Evolutionary conservation across 2,329 filamentous ascomycete genomes (phyloP), one percentile per base, ranked within the genome.

Genomic region (Ceratocystiopsis minuta): DNA sequence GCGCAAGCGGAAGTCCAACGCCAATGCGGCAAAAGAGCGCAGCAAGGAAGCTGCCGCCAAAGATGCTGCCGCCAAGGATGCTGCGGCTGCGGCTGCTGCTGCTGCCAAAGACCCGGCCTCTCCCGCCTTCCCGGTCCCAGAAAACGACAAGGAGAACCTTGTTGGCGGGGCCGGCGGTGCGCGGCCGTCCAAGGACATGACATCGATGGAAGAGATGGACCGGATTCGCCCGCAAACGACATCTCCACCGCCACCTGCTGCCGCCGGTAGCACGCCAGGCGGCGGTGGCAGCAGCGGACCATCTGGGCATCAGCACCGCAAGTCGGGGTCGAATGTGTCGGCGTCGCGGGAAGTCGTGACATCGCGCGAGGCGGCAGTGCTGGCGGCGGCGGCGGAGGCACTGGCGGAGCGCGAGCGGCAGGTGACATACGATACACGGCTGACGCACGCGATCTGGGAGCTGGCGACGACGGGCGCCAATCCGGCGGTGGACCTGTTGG

Each of bases 371-470:
- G 47, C 53, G 1, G 56, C 62, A 3, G 57, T 65, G 14, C 52
- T 74, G 20, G 65, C 66, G 0, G 68, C 70, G 0, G 72, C 73
- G 0, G 68, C 72, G 0, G 70, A 75, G 40, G 70, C 73, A 9
- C 60, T 79, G 34, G 74, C 73, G 0, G 78, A 84, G 45, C 75
- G 75, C 49, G 79, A 86, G 54, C 73, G 82, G 7, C 78, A 84
- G 53, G 65, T 69, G 44, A 74, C 70, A 9, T 96, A 93, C 57
- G 87, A 96, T 54, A 75, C 71, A 42, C 77, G 86, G 3, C 70
- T 98, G 14, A 96, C 90, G 0, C 82, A 93, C 51, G 79, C 83
- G 12, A 96, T 95, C 50, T 98, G 90, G 90, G 80, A 88, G 45
- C 69, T 92, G 16, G 86, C 90, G 1, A 96, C 88, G 0, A 80